phyloP scores from a whole-genome alignment of 2,329 filamentous ascomycete genomes.

The Fusarium sp. region DNA sequence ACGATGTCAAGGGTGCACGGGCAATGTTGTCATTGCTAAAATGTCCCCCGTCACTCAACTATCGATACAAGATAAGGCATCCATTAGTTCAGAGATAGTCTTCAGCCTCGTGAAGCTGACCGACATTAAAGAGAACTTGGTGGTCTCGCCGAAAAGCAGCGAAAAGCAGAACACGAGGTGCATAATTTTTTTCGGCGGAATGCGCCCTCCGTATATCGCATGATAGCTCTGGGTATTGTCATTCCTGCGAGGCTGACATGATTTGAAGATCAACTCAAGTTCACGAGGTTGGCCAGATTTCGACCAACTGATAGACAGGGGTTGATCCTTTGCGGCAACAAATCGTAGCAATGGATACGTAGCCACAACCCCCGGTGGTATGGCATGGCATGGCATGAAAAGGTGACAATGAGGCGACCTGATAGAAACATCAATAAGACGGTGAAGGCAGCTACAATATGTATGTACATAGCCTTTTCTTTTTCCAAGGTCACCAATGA shows the following conservation, averaged over 20 bases:
- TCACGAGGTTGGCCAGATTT: conserved; percentile 40
- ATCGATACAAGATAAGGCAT: neutral
- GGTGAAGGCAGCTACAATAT: conserved; percentile 22
- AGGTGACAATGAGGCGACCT: conserved; percentile 33
- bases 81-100: neutral
- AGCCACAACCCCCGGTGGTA: conserved; percentile 28
- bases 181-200: conserved; percentile 30
- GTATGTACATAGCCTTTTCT: conserved; percentile 5
- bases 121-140: conserved; percentile 32
- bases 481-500: conserved; percentile 19
- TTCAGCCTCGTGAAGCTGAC: conserved; percentile 38
- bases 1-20: conserved; percentile 34
- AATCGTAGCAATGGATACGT: conserved; percentile 26
- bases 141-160: conserved; percentile 21
- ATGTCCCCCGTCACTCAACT: conserved; percentile 6
- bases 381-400: conserved; percentile 16
- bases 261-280: conserved; percentile 27
- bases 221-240: conserved; percentile 28
- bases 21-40: conserved; percentile 24
- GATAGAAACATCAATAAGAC: conserved; percentile 20
- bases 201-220: conserved; percentile 40
- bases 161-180: conserved; percentile 29
- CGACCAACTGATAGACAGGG: conserved; percentile 34
- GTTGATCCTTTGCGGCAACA: conserved; percentile 1
- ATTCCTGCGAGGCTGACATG: conserved; percentile 43